Conservation (phyloP, 768 basidiomycete genomes). For the Rhizopogon sp. region DNA sequence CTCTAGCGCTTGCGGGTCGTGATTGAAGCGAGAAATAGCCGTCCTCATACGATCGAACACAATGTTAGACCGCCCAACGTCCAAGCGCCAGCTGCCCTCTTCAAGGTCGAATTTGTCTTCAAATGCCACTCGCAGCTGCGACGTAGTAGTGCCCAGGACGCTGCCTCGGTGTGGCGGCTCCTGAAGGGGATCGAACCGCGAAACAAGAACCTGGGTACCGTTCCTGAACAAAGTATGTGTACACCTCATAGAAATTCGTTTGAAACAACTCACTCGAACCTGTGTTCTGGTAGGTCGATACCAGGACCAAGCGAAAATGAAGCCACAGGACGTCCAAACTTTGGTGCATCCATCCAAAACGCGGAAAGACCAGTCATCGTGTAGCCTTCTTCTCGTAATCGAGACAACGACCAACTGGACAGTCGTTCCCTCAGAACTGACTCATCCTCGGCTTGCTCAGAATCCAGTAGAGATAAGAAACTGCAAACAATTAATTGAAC, state of each 20-base stretch:
- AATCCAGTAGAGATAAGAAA: constrained; percentile 41
- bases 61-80: constrained; percentile 64
- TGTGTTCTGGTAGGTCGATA: constrained; percentile 54
- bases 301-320: constrained; percentile 64
- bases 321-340: constrained; percentile 63
- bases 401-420: constrained; percentile 57
- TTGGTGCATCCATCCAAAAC: constrained; percentile 63
- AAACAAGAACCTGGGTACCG: constrained; percentile 66
- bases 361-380: constrained; percentile 59
- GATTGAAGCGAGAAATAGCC: constrained; percentile 54
- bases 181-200: constrained; percentile 53
- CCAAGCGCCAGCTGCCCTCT: constrained; percentile 58
- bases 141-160: constrained; percentile 43
- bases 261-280: constrained; percentile 55
- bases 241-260: neutral
- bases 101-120: constrained; percentile 39
- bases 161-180: constrained; percentile 52
- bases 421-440: constrained; percentile 58
- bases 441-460: constrained; percentile 65
- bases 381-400: constrained; percentile 67
- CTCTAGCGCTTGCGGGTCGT: constrained; percentile 46
- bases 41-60: constrained; percentile 64
- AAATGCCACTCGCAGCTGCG: constrained; percentile 57
- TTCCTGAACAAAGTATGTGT: constrained; percentile 38
- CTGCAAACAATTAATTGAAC: constrained; percentile 21